A percentile compares a stretch with the other conserved stretches of the same genome.
These are phyloP conservation scores for Trichoderma aggressivum DNA, from an alignment of 2,329 filamentous ascomycete species.

Conservation along the genomic window DNA sequence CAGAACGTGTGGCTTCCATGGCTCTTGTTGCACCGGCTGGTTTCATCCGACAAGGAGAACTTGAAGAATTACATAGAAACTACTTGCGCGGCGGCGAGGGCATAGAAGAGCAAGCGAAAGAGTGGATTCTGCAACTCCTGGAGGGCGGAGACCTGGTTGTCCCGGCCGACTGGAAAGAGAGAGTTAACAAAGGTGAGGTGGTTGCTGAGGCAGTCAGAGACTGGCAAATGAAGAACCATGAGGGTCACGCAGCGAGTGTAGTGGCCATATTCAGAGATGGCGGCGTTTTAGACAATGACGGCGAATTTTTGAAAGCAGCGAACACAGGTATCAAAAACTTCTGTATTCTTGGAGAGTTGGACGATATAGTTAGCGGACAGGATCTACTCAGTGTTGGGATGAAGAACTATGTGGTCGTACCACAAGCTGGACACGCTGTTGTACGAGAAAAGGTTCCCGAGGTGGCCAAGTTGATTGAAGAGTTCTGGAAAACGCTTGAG, in stretches of 20 bases:
- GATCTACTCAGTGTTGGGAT: neutral
- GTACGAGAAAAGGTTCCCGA: neutral
- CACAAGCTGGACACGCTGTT: conserved; percentile 1
- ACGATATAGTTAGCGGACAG: neutral
- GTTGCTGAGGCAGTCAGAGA: conserved; percentile 8
- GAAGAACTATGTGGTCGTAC: neutral
- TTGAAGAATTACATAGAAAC: neutral
- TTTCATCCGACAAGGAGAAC: neutral
- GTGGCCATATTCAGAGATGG: conserved; percentile 6
- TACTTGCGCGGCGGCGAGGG: conserved; percentile 3
- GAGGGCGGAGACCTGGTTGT: neutral
- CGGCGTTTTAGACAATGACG: neutral
- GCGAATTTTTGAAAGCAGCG: neutral
- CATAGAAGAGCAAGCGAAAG: neutral
- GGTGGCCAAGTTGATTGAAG: neutral
- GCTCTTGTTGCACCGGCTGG: neutral
- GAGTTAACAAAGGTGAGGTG: neutral
- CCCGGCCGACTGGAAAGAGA: conserved; percentile 1
- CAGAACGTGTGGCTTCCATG: conserved; percentile 1
- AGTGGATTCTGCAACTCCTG: neutral
- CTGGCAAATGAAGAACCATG: neutral
- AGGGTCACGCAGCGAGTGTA: neutral
- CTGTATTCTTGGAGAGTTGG: neutral
- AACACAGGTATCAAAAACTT: neutral
- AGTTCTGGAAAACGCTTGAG: neutral